Conservation (phyloP, 257 asterid species). For the Solanum ossicruentum region DNA sequence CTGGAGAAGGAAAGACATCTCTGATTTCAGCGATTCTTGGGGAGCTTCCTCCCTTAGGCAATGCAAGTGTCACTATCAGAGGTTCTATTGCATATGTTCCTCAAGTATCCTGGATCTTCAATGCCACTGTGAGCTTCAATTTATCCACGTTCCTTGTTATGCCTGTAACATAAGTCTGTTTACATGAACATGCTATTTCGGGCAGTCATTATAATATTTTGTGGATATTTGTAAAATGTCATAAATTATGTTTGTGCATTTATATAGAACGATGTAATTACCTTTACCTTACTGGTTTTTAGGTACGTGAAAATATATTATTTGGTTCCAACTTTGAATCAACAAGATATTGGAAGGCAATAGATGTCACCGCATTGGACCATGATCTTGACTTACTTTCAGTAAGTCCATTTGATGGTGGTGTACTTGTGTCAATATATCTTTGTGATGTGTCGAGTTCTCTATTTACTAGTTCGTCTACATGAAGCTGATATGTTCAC, state of each 20-base stretch:
- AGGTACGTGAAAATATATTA: conserved; percentile 79
- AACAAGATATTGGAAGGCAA: conserved; percentile 53
- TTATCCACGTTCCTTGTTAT: not conserved
- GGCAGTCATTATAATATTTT: not conserved
- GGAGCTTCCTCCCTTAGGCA: conserved; percentile 73
- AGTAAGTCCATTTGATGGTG: conserved; percentile 24
- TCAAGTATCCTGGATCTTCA: conserved; percentile 90
- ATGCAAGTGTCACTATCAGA: conserved; percentile 50
- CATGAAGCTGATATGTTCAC: not conserved
- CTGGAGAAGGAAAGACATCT: conserved; percentile 96
- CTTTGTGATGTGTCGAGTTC: not conserved
- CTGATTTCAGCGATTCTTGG: conserved; percentile 80
- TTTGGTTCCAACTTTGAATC: conserved; percentile 67
- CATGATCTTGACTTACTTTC: conserved; percentile 83
- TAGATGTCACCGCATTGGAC: conserved; percentile 60
- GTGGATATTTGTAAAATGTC: not conserved
- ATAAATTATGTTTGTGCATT: not conserved
- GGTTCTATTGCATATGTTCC: conserved; percentile 91
- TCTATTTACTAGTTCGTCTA: not conserved
- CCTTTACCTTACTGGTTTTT: conserved; percentile 7
- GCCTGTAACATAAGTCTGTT: not conserved
- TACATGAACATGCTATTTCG: not conserved
- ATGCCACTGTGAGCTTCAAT: conserved; percentile 65
- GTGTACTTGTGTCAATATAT: not conserved
- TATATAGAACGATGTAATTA: not conserved